phyloP scores from a whole-genome alignment of 2,329 filamentous ascomycete genomes.

The Xylariaceae sp. region DNA sequence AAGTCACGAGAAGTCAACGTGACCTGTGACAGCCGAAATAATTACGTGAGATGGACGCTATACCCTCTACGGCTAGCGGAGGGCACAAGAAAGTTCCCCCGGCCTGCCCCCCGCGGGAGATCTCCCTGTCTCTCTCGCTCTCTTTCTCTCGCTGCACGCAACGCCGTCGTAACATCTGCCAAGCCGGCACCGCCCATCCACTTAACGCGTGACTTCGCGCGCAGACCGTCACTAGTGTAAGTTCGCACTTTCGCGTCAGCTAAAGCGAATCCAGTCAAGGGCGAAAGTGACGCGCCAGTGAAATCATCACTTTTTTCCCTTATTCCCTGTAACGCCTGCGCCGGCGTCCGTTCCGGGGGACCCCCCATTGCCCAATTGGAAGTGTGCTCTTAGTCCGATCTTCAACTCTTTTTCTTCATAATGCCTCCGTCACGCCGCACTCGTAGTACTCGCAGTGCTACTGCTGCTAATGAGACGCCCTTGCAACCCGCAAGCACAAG shows the following conservation, averaged over 20 bases:
- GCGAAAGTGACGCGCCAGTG: slow-evolving; percentile 27
- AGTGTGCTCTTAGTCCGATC: neutral
- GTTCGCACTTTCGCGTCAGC: slow-evolving; percentile 26
- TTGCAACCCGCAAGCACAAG: slow-evolving; percentile 17
- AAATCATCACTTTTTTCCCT: slow-evolving; percentile 27
- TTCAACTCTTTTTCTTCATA: neutral
- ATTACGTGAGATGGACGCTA: no score
- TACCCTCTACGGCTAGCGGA: no score
- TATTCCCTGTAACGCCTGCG: neutral
- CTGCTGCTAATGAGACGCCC: neutral
- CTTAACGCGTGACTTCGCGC: slow-evolving; percentile 33
- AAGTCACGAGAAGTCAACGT: no score
- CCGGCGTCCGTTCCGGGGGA: no score
- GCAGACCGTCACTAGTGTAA: neutral
- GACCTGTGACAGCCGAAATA: no score
- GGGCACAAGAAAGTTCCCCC: no score
- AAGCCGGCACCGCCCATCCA: slow-evolving; percentile 11
- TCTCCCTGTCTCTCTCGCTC: no score
- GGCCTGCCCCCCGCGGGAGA: no score
- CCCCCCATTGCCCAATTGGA: neutral
- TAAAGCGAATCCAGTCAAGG: slow-evolving; percentile 1
- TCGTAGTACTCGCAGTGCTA: no score
- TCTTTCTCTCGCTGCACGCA: neutral
- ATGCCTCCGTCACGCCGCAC: neutral
- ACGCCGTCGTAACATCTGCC: neutral